Percentiles rank a stretch among this genome's conserved stretches.
Evolutionary conservation across 257 asterid species (phyloP).

Genomic region (Solanum verrucosum): DNA sequence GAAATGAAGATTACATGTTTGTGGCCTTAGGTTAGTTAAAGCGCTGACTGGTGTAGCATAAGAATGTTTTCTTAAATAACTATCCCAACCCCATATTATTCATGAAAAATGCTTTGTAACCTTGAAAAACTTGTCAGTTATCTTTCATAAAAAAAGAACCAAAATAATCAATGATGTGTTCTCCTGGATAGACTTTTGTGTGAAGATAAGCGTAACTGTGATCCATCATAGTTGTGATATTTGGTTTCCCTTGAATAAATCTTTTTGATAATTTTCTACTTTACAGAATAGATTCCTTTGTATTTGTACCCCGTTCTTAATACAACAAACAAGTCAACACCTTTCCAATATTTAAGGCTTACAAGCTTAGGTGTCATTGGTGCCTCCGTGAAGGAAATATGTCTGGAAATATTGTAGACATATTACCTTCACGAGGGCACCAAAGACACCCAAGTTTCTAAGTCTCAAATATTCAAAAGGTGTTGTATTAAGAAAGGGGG

Average conservation of each 20-base stretch:
- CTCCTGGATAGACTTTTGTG: too few relatives aligned
- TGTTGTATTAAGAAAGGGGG: too few relatives aligned
- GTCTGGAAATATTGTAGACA: too few relatives aligned
- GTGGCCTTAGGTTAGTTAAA: background rate
- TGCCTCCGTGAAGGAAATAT: conserved; percentile 9
- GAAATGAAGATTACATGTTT: background rate
- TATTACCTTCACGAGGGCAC: too few relatives aligned
- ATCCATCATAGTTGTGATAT: too few relatives aligned
- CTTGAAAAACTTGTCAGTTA: background rate
- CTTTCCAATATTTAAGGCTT: conserved; percentile 22
- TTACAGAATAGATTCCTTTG: conserved; percentile 17
- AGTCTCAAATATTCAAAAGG: too few relatives aligned
- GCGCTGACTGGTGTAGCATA: background rate
- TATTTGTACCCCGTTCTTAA: conserved; percentile 15
- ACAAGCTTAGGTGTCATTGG: conserved; percentile 24
- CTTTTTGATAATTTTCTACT: background rate
- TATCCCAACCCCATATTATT: too few relatives aligned
- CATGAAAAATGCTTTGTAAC: background rate
- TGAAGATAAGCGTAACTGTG: too few relatives aligned
- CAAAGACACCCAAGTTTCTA: too few relatives aligned
- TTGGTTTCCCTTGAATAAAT: too few relatives aligned
- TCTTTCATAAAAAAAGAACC: background rate
- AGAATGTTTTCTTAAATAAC: background rate
- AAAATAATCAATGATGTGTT: too few relatives aligned
- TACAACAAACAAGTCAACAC: conserved; percentile 9